Evolutionary conservation across 2,329 filamentous ascomycete species (phyloP).

Genomic region (Zymoseptoria passerinii): DNA sequence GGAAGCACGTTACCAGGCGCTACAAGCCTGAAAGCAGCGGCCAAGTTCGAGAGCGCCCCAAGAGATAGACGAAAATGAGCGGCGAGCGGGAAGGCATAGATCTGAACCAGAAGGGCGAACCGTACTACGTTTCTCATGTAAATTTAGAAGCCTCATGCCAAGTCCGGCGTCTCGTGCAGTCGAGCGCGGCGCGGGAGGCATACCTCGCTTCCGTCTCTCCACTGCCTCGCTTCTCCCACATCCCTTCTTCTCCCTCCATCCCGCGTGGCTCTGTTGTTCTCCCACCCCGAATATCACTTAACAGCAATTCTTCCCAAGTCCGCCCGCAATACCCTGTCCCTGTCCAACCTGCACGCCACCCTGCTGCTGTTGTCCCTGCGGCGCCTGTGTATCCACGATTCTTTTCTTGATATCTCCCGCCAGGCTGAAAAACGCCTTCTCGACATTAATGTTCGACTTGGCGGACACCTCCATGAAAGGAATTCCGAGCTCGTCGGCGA

Average conservation of each 20-base stretch:
- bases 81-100: background rate
- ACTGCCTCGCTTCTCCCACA: background rate
- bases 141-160: background rate
- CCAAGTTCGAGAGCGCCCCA: no score
- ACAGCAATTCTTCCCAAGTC: constrained; percentile 53
- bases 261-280: background rate
- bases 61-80: no score
- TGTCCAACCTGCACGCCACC: constrained; percentile 26
- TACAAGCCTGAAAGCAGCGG: no score
- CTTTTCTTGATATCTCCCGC: constrained; percentile 97
- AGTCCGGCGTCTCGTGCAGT: background rate
- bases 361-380: constrained; percentile 69
- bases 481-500: constrained; percentile 92
- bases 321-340: constrained; percentile 21
- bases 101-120: background rate
- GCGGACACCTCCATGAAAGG: constrained; percentile 97
- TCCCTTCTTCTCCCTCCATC: background rate
- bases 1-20: no score
- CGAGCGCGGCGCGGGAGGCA: background rate
- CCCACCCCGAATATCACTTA: constrained; percentile 36
- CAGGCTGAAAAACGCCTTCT: constrained; percentile 94
- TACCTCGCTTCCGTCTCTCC: background rate
- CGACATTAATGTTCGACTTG: constrained; percentile 99
- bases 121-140: background rate
- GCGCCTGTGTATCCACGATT: constrained; percentile 67